These are phyloP conservation scores for Eutrema salsugineum DNA, from an alignment of 441 rosid genomes.

Conservation along the genomic window DNA sequence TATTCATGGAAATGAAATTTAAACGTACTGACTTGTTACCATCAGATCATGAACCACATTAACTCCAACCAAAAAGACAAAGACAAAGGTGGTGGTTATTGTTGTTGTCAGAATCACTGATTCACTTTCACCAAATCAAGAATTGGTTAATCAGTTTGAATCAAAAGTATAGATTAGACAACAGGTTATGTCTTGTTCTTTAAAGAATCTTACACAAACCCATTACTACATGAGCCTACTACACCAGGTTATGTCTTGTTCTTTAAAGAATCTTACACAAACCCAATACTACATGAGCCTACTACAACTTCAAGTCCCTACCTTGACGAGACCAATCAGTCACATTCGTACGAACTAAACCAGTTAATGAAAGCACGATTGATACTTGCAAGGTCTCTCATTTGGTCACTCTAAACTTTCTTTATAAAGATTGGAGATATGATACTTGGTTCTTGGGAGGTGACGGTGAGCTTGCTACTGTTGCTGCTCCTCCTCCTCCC, in stretches of 20 bases:
- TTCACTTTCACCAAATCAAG: conserved; percentile 26
- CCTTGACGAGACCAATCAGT: conserved; percentile 18
- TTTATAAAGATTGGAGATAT: not conserved
- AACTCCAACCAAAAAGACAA: conserved; percentile 27
- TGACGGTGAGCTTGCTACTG: not conserved
- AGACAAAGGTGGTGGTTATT: conserved; percentile 19
- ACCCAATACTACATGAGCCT: conserved; percentile 6
- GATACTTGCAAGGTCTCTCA: conserved; percentile 4
- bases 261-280: conserved; percentile 14
- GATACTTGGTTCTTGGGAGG: not conserved
- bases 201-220: conserved; percentile 12
- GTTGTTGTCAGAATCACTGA: conserved; percentile 29
- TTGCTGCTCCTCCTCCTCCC: not conserved
- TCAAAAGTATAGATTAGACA: conserved; percentile 15
- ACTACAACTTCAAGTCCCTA: conserved; percentile 12
- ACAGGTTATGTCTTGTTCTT: conserved; percentile 10
- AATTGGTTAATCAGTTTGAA: conserved; percentile 18
- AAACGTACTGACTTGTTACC: conserved; percentile 31
- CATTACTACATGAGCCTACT: conserved; percentile 8
- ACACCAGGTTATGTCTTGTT: conserved; percentile 13
- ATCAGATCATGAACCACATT: conserved; percentile 31
- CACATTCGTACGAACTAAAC: conserved; percentile 16
- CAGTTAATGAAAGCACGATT: conserved; percentile 7
- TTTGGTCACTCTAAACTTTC: not conserved
- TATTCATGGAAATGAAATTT: conserved; percentile 21